Base-by-base conservation (phyloP, 169 alveolate genomes). In the Fabrea salina region DNA sequence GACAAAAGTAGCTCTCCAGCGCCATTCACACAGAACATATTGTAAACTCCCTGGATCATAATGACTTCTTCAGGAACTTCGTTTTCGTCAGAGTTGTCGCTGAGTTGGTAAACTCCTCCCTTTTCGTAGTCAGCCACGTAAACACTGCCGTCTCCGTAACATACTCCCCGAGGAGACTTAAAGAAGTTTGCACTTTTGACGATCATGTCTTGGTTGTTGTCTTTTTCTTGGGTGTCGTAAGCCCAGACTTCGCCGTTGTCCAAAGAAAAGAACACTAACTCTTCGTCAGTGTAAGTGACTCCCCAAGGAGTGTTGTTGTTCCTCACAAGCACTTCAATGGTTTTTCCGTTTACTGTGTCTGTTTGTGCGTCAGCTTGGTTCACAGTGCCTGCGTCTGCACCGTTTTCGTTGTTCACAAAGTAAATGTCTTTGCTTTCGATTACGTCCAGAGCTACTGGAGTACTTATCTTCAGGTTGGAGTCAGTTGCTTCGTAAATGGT, bases 111-210 rank as follows among this genome's bases (percentile, higher is more conserved):
- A 47, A 70, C 32, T n/a, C 32, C 66, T 27, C 79, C 79, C 13
- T 25, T n/a, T 3, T 6, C n/a, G 49, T 70, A 30, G n/a, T 70
- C 79, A 3, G 47, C 3, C 11, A 49, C 68, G 32, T 27, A 70
- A 25, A 70, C 19, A 25, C 37, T 1, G 2, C 66, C 59, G 22
- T 49, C 66, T 1, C 67, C 79, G 49, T 49, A 44, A 43, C 79
- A 70, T n/a, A 70, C 30, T 44, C 67, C 59, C 49, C 40, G n/a
- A 25, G 79, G 79, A 43, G n/a, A 41, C 25, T 4, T 47, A 70
- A 70, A 50, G 4, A 16, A 5, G 27, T 35, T 13, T 25, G 27
- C 39, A 4, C 22, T 44, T 27, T 30, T 19, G 30, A 64, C n/a
- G 1, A 19, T n/a, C n/a, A n/a, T n/a, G n/a, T n/a, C n/a, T n/a